A percentile compares a stretch with the other conserved stretches of the same genome.
phyloP scores from a whole-genome alignment of 257 asterid genomes.

The Primulina tabacum region DNA sequence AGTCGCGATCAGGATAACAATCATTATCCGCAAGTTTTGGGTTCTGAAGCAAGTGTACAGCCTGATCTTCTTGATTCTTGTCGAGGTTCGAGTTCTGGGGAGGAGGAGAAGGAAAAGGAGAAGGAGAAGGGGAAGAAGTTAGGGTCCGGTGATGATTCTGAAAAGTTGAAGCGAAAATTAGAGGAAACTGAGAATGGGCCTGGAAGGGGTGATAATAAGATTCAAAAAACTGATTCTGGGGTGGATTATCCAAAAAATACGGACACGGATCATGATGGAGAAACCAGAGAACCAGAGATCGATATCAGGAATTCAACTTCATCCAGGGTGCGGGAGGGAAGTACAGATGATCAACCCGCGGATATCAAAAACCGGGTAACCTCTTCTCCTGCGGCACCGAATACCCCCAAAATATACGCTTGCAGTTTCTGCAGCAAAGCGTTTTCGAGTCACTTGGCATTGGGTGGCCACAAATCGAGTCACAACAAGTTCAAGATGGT shows the following conservation, averaged over 20 bases:
- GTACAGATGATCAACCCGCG: too few relatives aligned
- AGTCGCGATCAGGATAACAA: too few relatives aligned
- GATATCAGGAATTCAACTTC: neutral
- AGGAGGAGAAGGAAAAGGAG: too few relatives aligned
- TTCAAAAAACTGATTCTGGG: neutral
- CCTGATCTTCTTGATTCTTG: too few relatives aligned
- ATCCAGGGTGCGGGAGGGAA: neutral
- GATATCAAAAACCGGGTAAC: neutral
- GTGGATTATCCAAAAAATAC: neutral
- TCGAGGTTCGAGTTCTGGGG: too few relatives aligned
- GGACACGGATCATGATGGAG: neutral
- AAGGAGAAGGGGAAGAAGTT: too few relatives aligned
- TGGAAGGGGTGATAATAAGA: too few relatives aligned
- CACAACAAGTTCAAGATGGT: conserved; percentile 44
- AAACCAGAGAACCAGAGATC: neutral
- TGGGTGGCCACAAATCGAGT: conserved; percentile 64
- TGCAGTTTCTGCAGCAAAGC: neutral
- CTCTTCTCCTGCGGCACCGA: neutral
- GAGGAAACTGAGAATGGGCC: neutral
- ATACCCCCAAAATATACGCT: neutral
- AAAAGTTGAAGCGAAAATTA: neutral
- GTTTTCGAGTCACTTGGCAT: conserved; percentile 40
- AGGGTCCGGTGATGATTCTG: too few relatives aligned
- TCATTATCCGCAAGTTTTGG: too few relatives aligned
- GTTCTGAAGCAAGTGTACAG: too few relatives aligned